Base-by-base conservation (phyloP, 2,329 filamentous ascomycete species). In the Aspergillus floridensis region DNA sequence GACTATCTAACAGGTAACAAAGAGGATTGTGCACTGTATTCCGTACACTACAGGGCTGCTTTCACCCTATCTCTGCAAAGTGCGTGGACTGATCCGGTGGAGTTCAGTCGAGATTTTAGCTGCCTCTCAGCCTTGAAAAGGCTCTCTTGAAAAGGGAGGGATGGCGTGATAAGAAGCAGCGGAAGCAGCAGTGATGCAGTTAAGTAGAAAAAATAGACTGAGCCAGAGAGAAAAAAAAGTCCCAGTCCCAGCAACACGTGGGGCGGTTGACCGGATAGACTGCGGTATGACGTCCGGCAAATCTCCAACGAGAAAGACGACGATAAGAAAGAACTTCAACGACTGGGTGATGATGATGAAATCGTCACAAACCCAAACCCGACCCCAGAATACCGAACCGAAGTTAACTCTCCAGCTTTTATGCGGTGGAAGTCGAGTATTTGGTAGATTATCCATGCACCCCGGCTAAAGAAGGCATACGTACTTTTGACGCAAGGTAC, bases 261-360 rank as follows among this genome's bases (percentile, higher is more conserved):
- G 63, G 67, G 66, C 49, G 48, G 44, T 41, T 24, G 14, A 44
- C 46, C 49, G 57, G 51, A 59, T 49, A 49, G 31, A 58, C 59
- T 61, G 62, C 60, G 59, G 65, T 55, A 69, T 68, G 63, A 68
- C 67, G 65, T 68, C 62, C 61, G 59, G 58, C 44, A 65, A 59
- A 14, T 41, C 53, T 31, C 16, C 38, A 35, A n/a, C 38, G 6
- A 8, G 38, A 55, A 31, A 47, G 24, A 16, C 14, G 19, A 22
- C 35, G 53, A 55, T 55, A 53, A 47, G 46, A 26, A 46, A 57
- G 47, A 44, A 12, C 53, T 61, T 59, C 35, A 19, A 48, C 54
- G 31, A 47, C 59, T 56, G 50, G 59, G 57, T 29, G 26, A 29
- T 63, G 59, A 59, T 63, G 63, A 63, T 60, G 58, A 53, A 31